A percentile compares a stretch with the other conserved stretches of the same genome.
phyloP scores from a whole-genome alignment of 768 basidiomycete genomes.

The Sutorius australiensis region DNA sequence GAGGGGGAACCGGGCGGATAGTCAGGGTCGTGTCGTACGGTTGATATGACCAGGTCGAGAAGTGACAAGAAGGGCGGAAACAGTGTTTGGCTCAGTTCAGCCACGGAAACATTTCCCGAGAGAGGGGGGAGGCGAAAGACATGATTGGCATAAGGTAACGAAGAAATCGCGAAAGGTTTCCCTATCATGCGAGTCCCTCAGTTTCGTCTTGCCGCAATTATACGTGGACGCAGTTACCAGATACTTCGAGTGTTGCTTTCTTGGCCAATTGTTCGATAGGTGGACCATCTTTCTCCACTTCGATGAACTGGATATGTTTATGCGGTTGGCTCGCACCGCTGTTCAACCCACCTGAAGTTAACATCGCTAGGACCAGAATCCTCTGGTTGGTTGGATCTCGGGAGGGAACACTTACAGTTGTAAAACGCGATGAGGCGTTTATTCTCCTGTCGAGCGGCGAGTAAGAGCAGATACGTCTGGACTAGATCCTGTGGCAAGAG shows the following conservation, averaged over 20 bases:
- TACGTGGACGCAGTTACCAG: conserved; percentile 10
- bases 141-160: conserved; percentile 79
- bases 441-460: conserved; percentile 60
- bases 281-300: conserved; percentile 58
- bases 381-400: neutral
- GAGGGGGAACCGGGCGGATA: conserved; percentile 66
- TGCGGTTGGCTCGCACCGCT: conserved; percentile 90
- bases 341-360: conserved; percentile 55
- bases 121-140: conserved; percentile 47
- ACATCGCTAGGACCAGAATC: neutral
- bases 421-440: conserved; percentile 78
- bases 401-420: conserved; percentile 57
- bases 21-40: conserved; percentile 60
- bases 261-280: conserved; percentile 74
- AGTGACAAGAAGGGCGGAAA: conserved; percentile 65
- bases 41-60: conserved; percentile 73
- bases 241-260: conserved; percentile 49
- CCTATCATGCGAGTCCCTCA: conserved; percentile 38
- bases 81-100: conserved; percentile 49
- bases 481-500: conserved; percentile 76
- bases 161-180: conserved; percentile 64
- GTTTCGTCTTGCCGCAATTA: neutral
- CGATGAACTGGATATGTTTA: conserved; percentile 88
- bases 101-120: conserved; percentile 21
- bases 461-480: conserved; percentile 68